A percentile compares a stretch with the other conserved stretches of the same genome.
Evolutionary conservation across 2,329 filamentous ascomycete genomes (phyloP).

Genomic region (Ophiognomonia clavigignenti-juglandacearum): DNA sequence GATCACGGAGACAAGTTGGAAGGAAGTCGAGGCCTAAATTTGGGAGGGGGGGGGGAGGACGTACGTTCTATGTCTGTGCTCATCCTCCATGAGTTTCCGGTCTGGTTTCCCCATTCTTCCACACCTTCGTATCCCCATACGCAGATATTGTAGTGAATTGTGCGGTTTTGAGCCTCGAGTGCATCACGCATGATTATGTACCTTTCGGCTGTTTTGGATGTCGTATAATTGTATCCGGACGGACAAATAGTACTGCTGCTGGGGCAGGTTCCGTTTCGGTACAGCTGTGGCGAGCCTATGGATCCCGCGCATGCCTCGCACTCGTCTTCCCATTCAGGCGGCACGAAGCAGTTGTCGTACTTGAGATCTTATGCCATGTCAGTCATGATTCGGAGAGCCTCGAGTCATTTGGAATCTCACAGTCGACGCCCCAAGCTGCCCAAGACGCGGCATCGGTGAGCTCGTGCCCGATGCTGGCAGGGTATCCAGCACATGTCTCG

Average conservation of each 20-base stretch:
- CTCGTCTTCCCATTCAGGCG: constrained; percentile 1
- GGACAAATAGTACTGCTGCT: constrained; percentile 19
- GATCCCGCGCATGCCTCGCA: neutral
- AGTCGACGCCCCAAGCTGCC: constrained; percentile 10
- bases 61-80: constrained; percentile 29
- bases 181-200: constrained; percentile 41
- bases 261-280: constrained; percentile 1
- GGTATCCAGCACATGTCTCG: constrained; percentile 5
- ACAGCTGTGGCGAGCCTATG: neutral
- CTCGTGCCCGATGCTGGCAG: constrained; percentile 9
- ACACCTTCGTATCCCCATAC: constrained; percentile 42
- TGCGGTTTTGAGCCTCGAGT: constrained; percentile 29
- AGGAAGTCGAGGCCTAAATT: too few relatives aligned
- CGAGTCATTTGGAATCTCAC: neutral
- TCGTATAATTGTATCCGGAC: constrained; percentile 40
- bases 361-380: constrained; percentile 1
- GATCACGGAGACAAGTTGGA: too few relatives aligned
- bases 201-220: constrained; percentile 36
- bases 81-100: constrained; percentile 36
- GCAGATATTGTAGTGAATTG: constrained; percentile 41
- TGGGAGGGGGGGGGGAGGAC: neutral
- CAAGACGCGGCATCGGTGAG: constrained; percentile 3
- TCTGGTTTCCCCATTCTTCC: constrained; percentile 37
- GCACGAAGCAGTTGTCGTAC: constrained; percentile 10
- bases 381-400: neutral